Conservation (phyloP, 495 filamentous ascomycete species). For the Neurospora sp. region DNA sequence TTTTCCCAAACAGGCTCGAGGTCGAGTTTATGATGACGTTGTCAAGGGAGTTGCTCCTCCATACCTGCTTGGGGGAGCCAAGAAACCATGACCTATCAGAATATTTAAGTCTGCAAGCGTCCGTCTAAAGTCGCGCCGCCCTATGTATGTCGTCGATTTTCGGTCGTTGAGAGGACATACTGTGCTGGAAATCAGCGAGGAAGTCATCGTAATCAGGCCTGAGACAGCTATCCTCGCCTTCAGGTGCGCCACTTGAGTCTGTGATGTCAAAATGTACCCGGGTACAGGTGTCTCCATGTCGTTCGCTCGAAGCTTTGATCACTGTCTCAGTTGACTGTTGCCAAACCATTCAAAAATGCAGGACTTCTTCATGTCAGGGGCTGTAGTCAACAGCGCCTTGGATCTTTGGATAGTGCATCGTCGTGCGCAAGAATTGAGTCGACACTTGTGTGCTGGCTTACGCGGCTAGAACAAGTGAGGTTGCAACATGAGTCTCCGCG, state of each 20-base stretch:
- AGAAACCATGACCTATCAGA: neutral
- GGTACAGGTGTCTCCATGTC: neutral
- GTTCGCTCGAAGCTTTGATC: neutral
- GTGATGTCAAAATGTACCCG: neutral
- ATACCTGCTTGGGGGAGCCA: neutral
- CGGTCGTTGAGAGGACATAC: neutral
- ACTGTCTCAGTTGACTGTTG: neutral
- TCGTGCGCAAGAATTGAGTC: neutral
- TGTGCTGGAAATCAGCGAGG: neutral
- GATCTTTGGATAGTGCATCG: neutral
- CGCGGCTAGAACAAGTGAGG: neutral
- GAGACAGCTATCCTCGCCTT: neutral
- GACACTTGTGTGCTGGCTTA: neutral
- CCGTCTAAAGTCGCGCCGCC: neutral
- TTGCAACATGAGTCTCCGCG: neutral
- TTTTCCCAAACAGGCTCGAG: neutral
- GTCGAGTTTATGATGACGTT: neutral
- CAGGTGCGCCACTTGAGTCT: neutral
- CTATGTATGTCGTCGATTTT: neutral
- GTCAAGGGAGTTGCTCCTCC: neutral
- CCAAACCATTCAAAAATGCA: neutral
- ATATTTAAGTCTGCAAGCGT: neutral
- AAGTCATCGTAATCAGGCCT: neutral
- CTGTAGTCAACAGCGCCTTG: neutral
- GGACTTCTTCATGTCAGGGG: neutral